Conservation (phyloP, 495 filamentous ascomycete genomes). For the Daldinia loculata region DNA sequence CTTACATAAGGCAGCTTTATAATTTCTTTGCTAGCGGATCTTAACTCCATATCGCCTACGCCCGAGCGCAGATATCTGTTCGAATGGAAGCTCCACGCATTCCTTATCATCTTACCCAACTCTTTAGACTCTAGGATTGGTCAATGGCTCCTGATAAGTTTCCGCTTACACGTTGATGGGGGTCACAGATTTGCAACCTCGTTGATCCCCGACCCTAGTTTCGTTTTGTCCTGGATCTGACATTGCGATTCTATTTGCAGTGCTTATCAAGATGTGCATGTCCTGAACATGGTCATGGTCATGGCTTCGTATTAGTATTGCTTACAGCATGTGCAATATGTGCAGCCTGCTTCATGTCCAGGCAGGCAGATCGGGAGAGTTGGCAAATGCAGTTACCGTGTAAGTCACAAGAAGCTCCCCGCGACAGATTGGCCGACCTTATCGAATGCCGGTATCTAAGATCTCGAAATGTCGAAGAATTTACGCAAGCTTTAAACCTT, state of each 20-base stretch:
- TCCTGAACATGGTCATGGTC: background rate
- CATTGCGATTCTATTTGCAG: conserved; percentile 34
- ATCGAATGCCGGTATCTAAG: background rate
- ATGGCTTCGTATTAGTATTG: background rate
- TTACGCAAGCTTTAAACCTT: background rate
- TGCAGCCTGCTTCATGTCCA: background rate
- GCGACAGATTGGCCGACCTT: background rate
- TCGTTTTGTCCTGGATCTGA: conserved; percentile 36
- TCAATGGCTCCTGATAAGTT: conserved; percentile 34
- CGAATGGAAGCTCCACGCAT: background rate
- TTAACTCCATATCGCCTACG: background rate
- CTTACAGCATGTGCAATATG: background rate
- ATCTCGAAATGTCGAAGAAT: background rate
- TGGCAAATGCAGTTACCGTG: background rate
- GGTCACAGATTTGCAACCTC: conserved; percentile 35
- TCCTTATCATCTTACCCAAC: conserved; percentile 19
- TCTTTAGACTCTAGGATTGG: conserved; percentile 19
- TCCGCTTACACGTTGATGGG: conserved; percentile 40
- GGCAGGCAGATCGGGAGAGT: background rate
- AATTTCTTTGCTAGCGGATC: background rate
- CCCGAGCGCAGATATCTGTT: background rate
- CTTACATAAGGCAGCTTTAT: background rate
- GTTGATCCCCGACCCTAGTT: conserved; percentile 23
- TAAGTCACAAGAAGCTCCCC: background rate
- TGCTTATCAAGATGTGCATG: conserved; percentile 24